phyloP scores from a whole-genome alignment of 192 early-diverging fungal species.

The Mortierella hygrophila region DNA sequence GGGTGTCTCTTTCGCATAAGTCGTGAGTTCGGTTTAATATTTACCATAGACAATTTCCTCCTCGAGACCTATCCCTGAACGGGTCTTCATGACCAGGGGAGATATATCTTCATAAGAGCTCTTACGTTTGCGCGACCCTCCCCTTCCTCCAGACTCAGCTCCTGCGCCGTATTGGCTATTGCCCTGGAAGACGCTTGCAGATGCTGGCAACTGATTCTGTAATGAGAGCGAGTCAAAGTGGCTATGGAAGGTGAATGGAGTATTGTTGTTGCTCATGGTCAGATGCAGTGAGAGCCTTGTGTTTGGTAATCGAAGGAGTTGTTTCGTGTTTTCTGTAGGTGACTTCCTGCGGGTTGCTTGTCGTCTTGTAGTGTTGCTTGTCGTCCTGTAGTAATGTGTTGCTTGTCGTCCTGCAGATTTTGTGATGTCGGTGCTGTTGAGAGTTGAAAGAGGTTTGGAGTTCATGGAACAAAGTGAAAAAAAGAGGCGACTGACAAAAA shows the following conservation, averaged over 20 bases:
- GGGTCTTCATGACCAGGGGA: constrained; percentile 45
- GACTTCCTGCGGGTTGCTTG: neutral
- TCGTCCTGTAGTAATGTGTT: neutral
- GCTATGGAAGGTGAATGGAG: constrained; percentile 28
- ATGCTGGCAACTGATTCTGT: constrained; percentile 9
- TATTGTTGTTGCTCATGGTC: constrained; percentile 19
- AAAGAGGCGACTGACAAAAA: neutral
- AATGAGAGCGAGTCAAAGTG: constrained; percentile 12
- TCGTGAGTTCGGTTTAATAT: too few species aligned
- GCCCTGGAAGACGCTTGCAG: too few species aligned
- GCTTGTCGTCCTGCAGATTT: neutral
- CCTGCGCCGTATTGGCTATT: neutral
- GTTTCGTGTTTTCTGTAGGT: neutral
- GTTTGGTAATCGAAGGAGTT: too few species aligned
- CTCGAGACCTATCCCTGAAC: constrained; percentile 46
- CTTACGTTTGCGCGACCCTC: constrained; percentile 33
- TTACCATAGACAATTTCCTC: constrained; percentile 54
- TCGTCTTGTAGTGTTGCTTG: neutral
- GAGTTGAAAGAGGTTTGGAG: neutral
- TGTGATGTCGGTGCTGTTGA: neutral
- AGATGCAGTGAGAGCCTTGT: neutral
- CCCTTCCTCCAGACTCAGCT: neutral
- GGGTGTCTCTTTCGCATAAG: too few species aligned
- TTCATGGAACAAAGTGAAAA: neutral
- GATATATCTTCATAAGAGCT: constrained; percentile 47